phyloP scores from a whole-genome alignment of 108 stramenopile species.

The Phaeodactylum tricornutum region DNA sequence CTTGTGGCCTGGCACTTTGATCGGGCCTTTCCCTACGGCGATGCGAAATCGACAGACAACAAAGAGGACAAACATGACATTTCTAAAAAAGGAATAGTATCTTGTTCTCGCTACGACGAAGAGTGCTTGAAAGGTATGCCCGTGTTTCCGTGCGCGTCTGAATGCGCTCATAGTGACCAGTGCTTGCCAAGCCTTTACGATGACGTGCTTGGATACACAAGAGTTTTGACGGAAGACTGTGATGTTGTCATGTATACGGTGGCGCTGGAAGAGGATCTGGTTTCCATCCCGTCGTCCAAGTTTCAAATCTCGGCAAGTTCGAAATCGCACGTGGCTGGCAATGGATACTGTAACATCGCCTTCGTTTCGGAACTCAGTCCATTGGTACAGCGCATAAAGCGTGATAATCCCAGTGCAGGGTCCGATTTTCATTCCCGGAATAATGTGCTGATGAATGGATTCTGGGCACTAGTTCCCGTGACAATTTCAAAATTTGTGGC shows the following conservation, averaged over 20 bases:
- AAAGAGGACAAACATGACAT: background rate
- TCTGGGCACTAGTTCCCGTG: constrained; percentile 64
- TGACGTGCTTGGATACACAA: constrained; percentile 37
- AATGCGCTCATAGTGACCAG: constrained; percentile 50
- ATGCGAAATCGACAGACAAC: background rate
- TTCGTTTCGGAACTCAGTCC: constrained; percentile 61
- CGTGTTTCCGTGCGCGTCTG: constrained; percentile 79
- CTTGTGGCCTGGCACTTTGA: constrained; percentile 73
- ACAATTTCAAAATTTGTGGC: constrained; percentile 18
- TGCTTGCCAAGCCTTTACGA: constrained; percentile 64
- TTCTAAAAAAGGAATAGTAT: constrained; percentile 9
- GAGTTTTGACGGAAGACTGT: constrained; percentile 44
- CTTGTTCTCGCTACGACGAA: constrained; percentile 47
- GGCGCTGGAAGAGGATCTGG: constrained; percentile 36
- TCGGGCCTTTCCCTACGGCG: constrained; percentile 55
- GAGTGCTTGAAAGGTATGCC: constrained; percentile 66
- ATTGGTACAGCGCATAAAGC: constrained; percentile 21
- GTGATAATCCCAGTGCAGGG: background rate
- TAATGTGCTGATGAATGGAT: constrained; percentile 38
- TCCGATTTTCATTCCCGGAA: no score
- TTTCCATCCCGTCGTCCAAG: constrained; percentile 47
- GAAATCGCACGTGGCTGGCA: constrained; percentile 25
- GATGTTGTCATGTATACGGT: constrained; percentile 67
- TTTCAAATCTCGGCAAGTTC: constrained; percentile 22
- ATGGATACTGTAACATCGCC: constrained; percentile 49